phyloP scores from a whole-genome alignment of 2,329 filamentous ascomycete genomes.

The Fusarium haematococcum region DNA sequence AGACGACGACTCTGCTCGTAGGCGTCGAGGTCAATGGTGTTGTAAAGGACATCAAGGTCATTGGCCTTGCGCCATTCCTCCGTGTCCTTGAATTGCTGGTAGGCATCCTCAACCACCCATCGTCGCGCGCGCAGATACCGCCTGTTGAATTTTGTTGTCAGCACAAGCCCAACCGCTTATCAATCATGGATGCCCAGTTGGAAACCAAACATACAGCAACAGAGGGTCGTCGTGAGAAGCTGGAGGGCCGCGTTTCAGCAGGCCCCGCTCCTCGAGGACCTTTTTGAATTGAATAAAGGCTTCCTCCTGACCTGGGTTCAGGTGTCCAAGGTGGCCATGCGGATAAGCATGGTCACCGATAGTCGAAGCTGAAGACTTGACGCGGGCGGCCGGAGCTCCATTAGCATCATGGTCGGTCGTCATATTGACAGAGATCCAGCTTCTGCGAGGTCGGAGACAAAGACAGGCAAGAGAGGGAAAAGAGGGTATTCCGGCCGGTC shows the following conservation, averaged over 20 bases:
- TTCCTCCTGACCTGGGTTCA: slow-evolving; percentile 75
- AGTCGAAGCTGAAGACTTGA: slow-evolving; percentile 47
- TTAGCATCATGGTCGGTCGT: slow-evolving; percentile 41
- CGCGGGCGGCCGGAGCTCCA: slow-evolving; percentile 43
- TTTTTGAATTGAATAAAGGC: slow-evolving; percentile 79
- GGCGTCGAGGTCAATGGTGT: slow-evolving; percentile 85
- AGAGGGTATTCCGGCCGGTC: slow-evolving; percentile 14
- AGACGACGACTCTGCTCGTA: slow-evolving; percentile 84
- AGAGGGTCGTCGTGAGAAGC: slow-evolving; percentile 79
- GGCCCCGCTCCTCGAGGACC: slow-evolving; percentile 72
- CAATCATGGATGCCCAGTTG: background rate
- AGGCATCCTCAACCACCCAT: slow-evolving; percentile 82
- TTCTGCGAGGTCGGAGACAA: slow-evolving; percentile 3
- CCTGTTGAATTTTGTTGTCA: slow-evolving; percentile 57
- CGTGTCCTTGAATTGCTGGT: slow-evolving; percentile 86
- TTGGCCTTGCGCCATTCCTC: slow-evolving; percentile 89
- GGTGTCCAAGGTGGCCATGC: slow-evolving; percentile 82
- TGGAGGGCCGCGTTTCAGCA: slow-evolving; percentile 68
- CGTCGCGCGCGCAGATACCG: slow-evolving; percentile 88
- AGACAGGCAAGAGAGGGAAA: background rate
- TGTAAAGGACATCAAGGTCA: slow-evolving; percentile 81
- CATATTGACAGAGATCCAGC: slow-evolving; percentile 32
- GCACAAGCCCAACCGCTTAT: slow-evolving; percentile 11
- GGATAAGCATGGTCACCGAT: slow-evolving; percentile 68
- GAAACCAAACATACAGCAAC: slow-evolving; percentile 67